Percentiles rank a stretch among this genome's conserved stretches.
Conservation (phyloP, 192 early-diverging fungal species). For the Diversispora epigaea region DNA sequence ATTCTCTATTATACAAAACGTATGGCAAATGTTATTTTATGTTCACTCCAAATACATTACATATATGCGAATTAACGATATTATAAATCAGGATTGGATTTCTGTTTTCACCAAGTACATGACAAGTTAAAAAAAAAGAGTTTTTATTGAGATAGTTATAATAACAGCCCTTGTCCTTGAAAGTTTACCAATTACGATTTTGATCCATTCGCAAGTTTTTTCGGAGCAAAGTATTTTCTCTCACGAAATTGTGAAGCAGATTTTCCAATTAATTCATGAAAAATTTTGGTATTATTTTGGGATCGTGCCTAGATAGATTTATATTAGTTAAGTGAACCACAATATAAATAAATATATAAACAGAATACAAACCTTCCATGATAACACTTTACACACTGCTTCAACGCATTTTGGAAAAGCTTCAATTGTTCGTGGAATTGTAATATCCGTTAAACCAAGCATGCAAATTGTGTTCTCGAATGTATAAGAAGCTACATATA, state of each 20-base stretch:
- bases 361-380: conserved; percentile 12
- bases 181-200: too few species aligned
- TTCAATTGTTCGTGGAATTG: conserved; percentile 1
- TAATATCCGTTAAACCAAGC: conserved; percentile 1
- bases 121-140: too few species aligned
- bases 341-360: neutral
- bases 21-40: too few species aligned
- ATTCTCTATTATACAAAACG: too few species aligned
- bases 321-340: neutral
- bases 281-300: neutral
- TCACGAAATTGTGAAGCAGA: neutral
- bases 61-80: too few species aligned
- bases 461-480: conserved; percentile 15
- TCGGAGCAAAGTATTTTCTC: too few species aligned
- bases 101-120: too few species aligned
- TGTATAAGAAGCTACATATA: neutral
- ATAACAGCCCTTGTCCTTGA: too few species aligned
- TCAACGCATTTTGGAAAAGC: conserved; percentile 7
- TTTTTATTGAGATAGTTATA: too few species aligned
- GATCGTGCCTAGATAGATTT: neutral
- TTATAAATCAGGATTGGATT: too few species aligned
- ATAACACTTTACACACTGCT: neutral
- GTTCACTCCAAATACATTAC: too few species aligned
- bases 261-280: conserved; percentile 18
- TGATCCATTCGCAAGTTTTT: too few species aligned